Base-by-base conservation (phyloP, 805 yeast genomes). In the Candida vaughaniae region DNA sequence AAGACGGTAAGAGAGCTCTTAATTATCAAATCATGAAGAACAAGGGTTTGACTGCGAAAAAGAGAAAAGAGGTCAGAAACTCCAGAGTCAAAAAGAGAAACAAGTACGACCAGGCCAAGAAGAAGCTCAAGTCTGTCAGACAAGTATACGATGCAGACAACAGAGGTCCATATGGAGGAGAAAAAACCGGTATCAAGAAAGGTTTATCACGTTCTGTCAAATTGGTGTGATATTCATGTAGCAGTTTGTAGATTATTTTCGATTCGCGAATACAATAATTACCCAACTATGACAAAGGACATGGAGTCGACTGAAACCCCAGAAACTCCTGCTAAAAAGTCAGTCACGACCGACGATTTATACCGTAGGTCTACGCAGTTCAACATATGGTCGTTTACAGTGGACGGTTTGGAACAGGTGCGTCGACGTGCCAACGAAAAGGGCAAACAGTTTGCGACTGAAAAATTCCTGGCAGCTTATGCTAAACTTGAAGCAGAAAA, bases 1-100 rank as follows among this genome's bases (percentile, higher is more conserved):
- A 74, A 14, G 82, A 80, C 47, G 97, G 96, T 35, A 93, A 93
- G 71, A 84, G 99, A 57, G 98, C 97, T 1, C 75, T 93, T 53
- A 88, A 85, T 60, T 93, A 83, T 67, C 98, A 91, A 70, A 93
- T 93, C 45, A 73, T 87, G 66, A 93, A 91, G 77, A 93, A 93
- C 70, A 90, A 87, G 70, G 99, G 99, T 56, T 79, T 93, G 46
- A 90, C 97, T 1, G 91, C 95, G 14, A 85, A 82, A 62, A 77
- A 96, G 60, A 85, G 86, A 72, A 93, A 93, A 75, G 96, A 87
- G 48, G 80, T 85, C 71, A 79, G 97, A 66, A 93, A 93, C 61
- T 78, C 98, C 29, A 83, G 99, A 68, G 98, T 93, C 53, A 93
- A 93, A 76, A 93, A 91, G 95, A 85, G 99, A 75, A 86, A 82